A percentile compares a stretch with the other conserved stretches of the same genome.
Conservation (phyloP, 176 grass and related monocot genomes). For the Avena atlantica region DNA sequence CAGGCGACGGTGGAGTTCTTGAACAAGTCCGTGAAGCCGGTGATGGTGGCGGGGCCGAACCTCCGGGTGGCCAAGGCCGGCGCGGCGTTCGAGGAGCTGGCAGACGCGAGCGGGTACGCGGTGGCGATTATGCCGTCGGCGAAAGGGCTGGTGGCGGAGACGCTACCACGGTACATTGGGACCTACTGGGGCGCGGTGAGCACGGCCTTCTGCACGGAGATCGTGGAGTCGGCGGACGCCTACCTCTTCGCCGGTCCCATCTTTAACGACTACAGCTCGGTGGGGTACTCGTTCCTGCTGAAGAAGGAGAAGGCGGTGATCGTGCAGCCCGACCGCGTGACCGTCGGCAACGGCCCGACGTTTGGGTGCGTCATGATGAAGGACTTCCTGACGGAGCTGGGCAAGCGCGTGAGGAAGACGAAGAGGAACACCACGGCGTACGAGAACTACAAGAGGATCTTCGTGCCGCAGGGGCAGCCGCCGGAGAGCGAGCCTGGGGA, state of each 20-base stretch:
- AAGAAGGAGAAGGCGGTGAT: constrained; percentile 75
- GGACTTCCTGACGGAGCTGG: constrained; percentile 62
- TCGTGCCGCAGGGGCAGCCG: constrained; percentile 60
- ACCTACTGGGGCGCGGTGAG: constrained; percentile 91
- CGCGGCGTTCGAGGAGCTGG: constrained; percentile 63
- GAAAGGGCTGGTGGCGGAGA: constrained; percentile 78
- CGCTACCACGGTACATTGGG: constrained; percentile 66
- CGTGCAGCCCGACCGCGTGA: constrained; percentile 81
- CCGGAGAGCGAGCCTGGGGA: constrained; percentile 40
- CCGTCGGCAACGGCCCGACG: constrained; percentile 64
- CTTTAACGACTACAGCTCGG: constrained; percentile 91
- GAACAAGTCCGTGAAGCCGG: constrained; percentile 76
- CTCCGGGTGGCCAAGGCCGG: constrained; percentile 68
- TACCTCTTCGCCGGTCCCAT: constrained; percentile 77
- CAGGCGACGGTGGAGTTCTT: constrained; percentile 50
- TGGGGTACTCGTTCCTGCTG: constrained; percentile 71
- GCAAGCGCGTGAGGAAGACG: constrained; percentile 29
- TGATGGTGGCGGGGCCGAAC: constrained; percentile 70
- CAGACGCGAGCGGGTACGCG: constrained; percentile 56
- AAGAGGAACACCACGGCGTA: constrained; percentile 59
- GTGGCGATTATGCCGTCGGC: constrained; percentile 75
- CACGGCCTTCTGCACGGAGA: constrained; percentile 82
- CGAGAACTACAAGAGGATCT: constrained; percentile 77
- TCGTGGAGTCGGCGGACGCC: constrained; percentile 85
- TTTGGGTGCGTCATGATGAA: constrained; percentile 83